Evolutionary conservation across 805 yeast genomes (phyloP).

Genomic region (Candida endomychidarum): DNA sequence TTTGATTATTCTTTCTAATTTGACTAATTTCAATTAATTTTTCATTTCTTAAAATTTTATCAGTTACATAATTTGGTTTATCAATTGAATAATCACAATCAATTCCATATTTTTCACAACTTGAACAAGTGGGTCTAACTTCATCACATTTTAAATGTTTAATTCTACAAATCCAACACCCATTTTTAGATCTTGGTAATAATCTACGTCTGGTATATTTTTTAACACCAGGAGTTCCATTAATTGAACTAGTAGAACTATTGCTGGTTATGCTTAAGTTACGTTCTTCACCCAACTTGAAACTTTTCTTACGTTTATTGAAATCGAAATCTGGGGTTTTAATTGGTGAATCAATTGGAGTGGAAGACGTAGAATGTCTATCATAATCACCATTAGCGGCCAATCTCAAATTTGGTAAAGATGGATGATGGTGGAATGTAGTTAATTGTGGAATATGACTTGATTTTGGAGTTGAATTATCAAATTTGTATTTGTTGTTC

Average conservation of each 20-base stretch:
- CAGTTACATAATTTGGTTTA: conserved; percentile 40
- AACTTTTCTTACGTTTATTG: conserved; percentile 4
- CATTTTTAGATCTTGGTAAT: conserved; percentile 41
- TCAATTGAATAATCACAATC: conserved; percentile 40
- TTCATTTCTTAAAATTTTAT: conserved; percentile 31
- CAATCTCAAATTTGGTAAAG: conserved; percentile 9
- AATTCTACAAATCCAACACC: conserved; percentile 49
- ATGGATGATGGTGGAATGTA: conserved; percentile 12
- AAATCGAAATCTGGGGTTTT: conserved; percentile 7
- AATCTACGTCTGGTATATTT: conserved; percentile 40
- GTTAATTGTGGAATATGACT: conserved; percentile 7
- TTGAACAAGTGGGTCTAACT: conserved; percentile 34
- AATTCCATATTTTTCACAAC: conserved; percentile 41
- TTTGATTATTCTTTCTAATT: conserved; percentile 25
- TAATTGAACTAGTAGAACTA: conserved; percentile 11
- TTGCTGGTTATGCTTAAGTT: conserved; percentile 3
- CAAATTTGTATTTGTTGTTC: conserved; percentile 19
- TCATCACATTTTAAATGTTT: conserved; percentile 48
- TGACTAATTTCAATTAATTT: conserved; percentile 33
- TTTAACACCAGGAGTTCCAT: conserved; percentile 18
- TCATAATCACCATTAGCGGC: conserved; percentile 7
- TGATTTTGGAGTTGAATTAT: conserved; percentile 7
- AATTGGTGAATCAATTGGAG: conserved; percentile 11
- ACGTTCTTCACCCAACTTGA: conserved; percentile 10
- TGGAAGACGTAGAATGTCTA: conserved; percentile 7